A percentile compares a stretch with the other conserved stretches of the same genome.
phyloP scores from a whole-genome alignment of 2,329 filamentous ascomycete genomes.

The Fusarium irregulare region DNA sequence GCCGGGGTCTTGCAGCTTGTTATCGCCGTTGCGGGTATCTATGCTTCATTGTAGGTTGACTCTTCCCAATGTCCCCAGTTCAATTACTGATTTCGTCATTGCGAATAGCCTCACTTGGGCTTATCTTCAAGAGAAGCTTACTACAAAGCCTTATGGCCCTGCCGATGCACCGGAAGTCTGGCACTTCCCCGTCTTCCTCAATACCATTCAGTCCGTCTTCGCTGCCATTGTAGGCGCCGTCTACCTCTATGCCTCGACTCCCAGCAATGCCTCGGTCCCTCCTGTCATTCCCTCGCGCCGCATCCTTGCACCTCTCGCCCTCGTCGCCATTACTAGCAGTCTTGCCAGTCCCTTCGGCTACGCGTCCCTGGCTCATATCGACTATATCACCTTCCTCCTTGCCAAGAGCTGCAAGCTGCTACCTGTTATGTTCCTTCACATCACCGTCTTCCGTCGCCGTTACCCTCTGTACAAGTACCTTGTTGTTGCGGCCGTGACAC shows the following conservation, averaged over 20 bases:
- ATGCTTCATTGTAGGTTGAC: slow-evolving; percentile 86
- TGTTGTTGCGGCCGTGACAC: slow-evolving; percentile 89
- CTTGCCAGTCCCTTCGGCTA: slow-evolving; percentile 97
- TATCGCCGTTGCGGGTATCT: slow-evolving; percentile 93
- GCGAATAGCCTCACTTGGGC: slow-evolving; percentile 85
- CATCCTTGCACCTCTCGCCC: slow-evolving; percentile 81
- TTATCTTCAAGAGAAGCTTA: slow-evolving; percentile 95
- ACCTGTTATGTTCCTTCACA: slow-evolving; percentile 97
- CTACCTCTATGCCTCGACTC: slow-evolving; percentile 79
- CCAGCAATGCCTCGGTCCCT: slow-evolving; percentile 55
- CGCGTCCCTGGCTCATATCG: slow-evolving; percentile 89
- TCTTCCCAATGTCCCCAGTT: not conserved
- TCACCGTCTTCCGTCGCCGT: slow-evolving; percentile 86
- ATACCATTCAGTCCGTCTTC: slow-evolving; percentile 93
- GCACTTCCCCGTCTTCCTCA: slow-evolving; percentile 93
- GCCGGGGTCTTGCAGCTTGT: slow-evolving; percentile 80
- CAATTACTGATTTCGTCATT: slow-evolving; percentile 4
- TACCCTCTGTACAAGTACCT: slow-evolving; percentile 98
- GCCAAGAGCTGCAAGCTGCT: slow-evolving; percentile 98
- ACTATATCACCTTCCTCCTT: slow-evolving; percentile 97
- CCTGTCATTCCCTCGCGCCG: slow-evolving; percentile 80
- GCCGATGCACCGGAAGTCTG: slow-evolving; percentile 77
- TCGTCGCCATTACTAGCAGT: slow-evolving; percentile 88
- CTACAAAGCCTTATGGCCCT: slow-evolving; percentile 86
- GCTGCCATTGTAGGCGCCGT: slow-evolving; percentile 83